These are phyloP conservation scores for Ottelia alismoides DNA, from an alignment of 106 monocot species.

Conservation along the genomic window DNA sequence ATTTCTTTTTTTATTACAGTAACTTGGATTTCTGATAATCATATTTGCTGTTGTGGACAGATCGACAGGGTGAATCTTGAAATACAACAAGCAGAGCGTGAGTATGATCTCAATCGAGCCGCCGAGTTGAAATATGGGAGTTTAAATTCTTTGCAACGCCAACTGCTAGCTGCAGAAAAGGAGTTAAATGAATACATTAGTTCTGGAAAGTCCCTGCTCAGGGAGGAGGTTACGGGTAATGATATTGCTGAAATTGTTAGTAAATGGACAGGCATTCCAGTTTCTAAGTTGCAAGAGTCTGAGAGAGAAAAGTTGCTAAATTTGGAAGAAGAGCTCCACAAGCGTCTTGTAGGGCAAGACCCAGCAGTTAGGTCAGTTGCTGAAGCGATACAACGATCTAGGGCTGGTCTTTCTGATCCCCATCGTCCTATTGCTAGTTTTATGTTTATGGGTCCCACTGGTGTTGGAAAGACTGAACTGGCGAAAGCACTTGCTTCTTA, in stretches of 20 bases:
- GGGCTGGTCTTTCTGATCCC: slow-evolving; percentile 92
- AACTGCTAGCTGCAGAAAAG: slow-evolving; percentile 68
- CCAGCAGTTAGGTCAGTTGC: slow-evolving; percentile 87
- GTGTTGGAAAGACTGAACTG: slow-evolving; percentile 94
- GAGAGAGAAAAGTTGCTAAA: slow-evolving; percentile 88
- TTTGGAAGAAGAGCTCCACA: slow-evolving; percentile 93
- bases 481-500: slow-evolving; percentile 91
- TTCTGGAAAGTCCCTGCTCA: slow-evolving; percentile 92
- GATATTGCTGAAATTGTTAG: slow-evolving; percentile 98
- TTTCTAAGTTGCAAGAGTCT: slow-evolving; percentile 93
- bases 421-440: slow-evolving; percentile 97
- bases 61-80: slow-evolving; percentile 98
- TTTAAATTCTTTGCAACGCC: slow-evolving; percentile 78
- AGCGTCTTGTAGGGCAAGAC: slow-evolving; percentile 89
- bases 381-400: slow-evolving; percentile 91
- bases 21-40: too few relatives aligned
- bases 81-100: slow-evolving; percentile 95
- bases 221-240: slow-evolving; percentile 85
- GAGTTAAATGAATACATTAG: slow-evolving; percentile 81
- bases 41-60: slow-evolving; percentile 23
- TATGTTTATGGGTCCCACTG: slow-evolving; percentile 99
- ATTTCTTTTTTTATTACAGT: too few relatives aligned
- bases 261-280: slow-evolving; percentile 98
- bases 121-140: slow-evolving; percentile 98
- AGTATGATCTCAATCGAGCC: slow-evolving; percentile 91